phyloP scores from a whole-genome alignment of 2,329 filamentous ascomycete species.

The Cercospora citrullina region DNA sequence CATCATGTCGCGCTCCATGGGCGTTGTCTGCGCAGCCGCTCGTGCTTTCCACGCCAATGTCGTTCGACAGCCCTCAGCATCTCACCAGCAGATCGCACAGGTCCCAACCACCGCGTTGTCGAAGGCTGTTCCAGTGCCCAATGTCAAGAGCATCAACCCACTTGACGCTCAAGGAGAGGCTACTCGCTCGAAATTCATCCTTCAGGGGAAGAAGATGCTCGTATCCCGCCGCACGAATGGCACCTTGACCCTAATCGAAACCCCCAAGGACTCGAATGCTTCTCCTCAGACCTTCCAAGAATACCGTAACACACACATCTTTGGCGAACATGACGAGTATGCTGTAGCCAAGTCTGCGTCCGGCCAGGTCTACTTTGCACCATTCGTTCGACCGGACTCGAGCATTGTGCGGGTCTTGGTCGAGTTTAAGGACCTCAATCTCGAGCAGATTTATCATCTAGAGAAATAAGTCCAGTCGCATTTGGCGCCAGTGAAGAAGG shows the following conservation, averaged over 20 bases:
- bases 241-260: not conserved
- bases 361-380: not conserved
- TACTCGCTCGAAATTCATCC: not conserved
- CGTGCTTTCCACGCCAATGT: not conserved
- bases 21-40: not conserved
- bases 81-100: not conserved
- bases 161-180: not conserved
- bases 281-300: not conserved
- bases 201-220: not conserved
- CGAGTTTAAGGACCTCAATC: not conserved
- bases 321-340: not conserved
- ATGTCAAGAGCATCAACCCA: not conserved
- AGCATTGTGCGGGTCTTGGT: not conserved
- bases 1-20: not conserved
- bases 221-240: not conserved
- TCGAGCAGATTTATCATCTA: not conserved
- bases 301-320: not conserved
- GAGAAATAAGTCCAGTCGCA: not conserved
- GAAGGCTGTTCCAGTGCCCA: no score
- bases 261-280: not conserved
- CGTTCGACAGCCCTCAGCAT: not conserved
- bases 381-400: not conserved
- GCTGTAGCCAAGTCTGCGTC: not conserved
- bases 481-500: not conserved
- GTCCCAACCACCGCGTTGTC: not conserved